Evolutionary conservation across 2,329 filamentous ascomycete species (phyloP).

Genomic region (Fusarium annulatum): DNA sequence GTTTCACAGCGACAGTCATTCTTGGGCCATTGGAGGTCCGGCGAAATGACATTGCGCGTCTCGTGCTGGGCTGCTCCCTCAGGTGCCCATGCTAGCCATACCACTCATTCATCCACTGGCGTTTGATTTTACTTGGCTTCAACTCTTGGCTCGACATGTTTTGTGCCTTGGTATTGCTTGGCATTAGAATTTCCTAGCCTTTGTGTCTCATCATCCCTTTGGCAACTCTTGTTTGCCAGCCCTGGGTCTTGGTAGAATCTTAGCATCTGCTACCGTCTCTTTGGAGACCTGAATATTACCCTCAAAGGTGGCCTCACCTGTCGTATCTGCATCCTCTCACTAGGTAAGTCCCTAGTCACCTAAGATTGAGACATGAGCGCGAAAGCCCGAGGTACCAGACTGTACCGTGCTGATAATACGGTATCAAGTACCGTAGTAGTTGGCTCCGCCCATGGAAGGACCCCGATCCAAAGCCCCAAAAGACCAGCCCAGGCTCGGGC

Average conservation of each 20-base stretch:
- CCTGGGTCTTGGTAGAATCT: slow-evolving; percentile 22
- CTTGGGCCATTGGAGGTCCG: background rate
- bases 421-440: slow-evolving; percentile 17
- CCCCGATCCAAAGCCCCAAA: slow-evolving; percentile 34
- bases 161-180: slow-evolving; percentile 36
- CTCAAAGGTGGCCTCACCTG: slow-evolving; percentile 18
- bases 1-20: slow-evolving; percentile 3
- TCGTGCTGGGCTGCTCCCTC: background rate
- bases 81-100: background rate
- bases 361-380: background rate
- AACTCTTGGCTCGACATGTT: slow-evolving; percentile 35
- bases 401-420: slow-evolving; percentile 34
- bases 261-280: slow-evolving; percentile 22
- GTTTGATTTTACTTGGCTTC: slow-evolving; percentile 32
- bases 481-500: slow-evolving; percentile 17
- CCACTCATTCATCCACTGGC: slow-evolving; percentile 16
- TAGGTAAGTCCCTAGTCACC: background rate
- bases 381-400: slow-evolving; percentile 12
- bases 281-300: background rate
- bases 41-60: background rate
- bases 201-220: slow-evolving; percentile 34
- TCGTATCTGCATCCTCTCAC: slow-evolving; percentile 11
- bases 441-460: background rate
- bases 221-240: slow-evolving; percentile 10
- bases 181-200: slow-evolving; percentile 17